Conservation (phyloP, 169 alveolate species). For the Theileria annulata region DNA sequence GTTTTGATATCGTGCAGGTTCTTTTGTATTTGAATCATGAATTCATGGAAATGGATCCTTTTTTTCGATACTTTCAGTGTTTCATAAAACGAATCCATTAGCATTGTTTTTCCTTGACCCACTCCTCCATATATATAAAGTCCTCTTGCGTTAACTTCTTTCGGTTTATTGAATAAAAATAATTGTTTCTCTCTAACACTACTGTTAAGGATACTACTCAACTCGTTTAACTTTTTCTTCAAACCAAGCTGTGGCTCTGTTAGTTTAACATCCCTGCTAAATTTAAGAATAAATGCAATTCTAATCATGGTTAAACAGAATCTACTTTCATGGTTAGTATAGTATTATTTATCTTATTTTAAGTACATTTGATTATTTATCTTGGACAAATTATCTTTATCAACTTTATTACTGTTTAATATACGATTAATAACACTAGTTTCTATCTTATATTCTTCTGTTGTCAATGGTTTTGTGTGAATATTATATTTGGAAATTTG, state of each 20-base stretch:
- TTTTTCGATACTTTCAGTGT: slow-evolving; percentile 47
- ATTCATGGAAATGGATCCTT: slow-evolving; percentile 75
- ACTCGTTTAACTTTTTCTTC: slow-evolving; percentile 16
- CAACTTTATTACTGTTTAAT: slow-evolving; percentile 1
- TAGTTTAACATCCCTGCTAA: not conserved
- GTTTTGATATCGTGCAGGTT: slow-evolving; percentile 62
- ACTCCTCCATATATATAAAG: slow-evolving; percentile 77
- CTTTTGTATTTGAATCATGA: slow-evolving; percentile 72
- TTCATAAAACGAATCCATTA: slow-evolving; percentile 71
- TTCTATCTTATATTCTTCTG: slow-evolving; percentile 3
- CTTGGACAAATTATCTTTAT: not conserved
- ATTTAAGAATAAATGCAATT: not conserved
- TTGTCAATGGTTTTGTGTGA: slow-evolving; percentile 22
- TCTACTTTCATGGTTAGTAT: not conserved
- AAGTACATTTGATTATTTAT: not conserved
- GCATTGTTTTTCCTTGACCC: slow-evolving; percentile 80
- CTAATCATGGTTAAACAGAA: not conserved
- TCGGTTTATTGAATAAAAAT: not conserved
- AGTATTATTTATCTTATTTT: not conserved
- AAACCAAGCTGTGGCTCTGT: slow-evolving; percentile 13
- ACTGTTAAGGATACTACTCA: not conserved
- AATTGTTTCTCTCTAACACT: slow-evolving; percentile 4
- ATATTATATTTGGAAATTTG: not conserved
- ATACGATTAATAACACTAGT: not conserved
- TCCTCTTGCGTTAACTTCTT: slow-evolving; percentile 22